phyloP scores from a whole-genome alignment of 1,284 basidiomycete genomes.

The Termitomyces sp. region DNA sequence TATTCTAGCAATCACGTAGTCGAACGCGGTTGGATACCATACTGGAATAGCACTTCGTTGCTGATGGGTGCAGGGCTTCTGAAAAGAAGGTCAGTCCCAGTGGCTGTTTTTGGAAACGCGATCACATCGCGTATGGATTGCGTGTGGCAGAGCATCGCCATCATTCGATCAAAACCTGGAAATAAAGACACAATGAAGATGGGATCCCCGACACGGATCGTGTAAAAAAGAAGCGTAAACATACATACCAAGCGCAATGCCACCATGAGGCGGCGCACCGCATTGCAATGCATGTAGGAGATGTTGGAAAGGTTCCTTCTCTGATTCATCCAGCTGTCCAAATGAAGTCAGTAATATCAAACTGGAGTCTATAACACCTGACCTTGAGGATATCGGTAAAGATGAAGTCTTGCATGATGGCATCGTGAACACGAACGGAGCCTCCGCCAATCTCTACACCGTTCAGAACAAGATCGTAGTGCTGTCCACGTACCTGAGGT shows the following conservation, averaged over 20 bases:
- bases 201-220: background rate
- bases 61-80: slow-evolving; percentile 71
- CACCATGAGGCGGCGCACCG: slow-evolving; percentile 95
- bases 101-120: slow-evolving; percentile 89
- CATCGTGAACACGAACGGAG: slow-evolving; percentile 89
- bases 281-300: slow-evolving; percentile 80
- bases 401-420: slow-evolving; percentile 79
- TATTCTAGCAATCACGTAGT: slow-evolving; percentile 17
- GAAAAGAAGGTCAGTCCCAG: slow-evolving; percentile 85
- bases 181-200: background rate
- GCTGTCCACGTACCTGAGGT: slow-evolving; percentile 81
- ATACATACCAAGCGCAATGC: slow-evolving; percentile 78
- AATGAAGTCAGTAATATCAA: slow-evolving; percentile 2
- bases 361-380: slow-evolving; percentile 18
- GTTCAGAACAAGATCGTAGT: slow-evolving; percentile 96
- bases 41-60: slow-evolving; percentile 54
- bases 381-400: slow-evolving; percentile 79
- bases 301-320: slow-evolving; percentile 76
- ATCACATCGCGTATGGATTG: slow-evolving; percentile 91
- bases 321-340: slow-evolving; percentile 62
- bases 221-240: slow-evolving; percentile 15
- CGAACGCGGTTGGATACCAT: slow-evolving; percentile 44
- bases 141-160: slow-evolving; percentile 84
- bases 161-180: slow-evolving; percentile 86
- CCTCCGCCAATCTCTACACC: slow-evolving; percentile 94